A percentile compares a stretch with the other conserved stretches of the same genome.
These are phyloP conservation scores for Pachyrhizus erosus DNA, from an alignment of 306 rosid genomes.

Conservation along the genomic window DNA sequence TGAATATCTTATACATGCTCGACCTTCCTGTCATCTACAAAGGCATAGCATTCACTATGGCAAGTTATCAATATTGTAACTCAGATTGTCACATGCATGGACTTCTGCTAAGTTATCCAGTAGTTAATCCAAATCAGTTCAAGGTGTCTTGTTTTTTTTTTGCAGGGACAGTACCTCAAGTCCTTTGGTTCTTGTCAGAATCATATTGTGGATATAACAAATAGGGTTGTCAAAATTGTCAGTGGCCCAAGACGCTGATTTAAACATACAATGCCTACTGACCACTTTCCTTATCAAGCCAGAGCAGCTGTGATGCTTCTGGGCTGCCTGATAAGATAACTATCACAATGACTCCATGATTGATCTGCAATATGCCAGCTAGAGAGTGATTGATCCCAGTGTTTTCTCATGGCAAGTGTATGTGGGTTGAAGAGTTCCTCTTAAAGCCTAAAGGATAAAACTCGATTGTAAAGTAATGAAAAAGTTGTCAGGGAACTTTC, in stretches of 20 bases:
- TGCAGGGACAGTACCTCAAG: conserved; percentile 36
- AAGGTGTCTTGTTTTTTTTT: conserved; percentile 27
- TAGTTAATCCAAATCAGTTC: conserved; percentile 34
- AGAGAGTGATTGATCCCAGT: conserved; percentile 40
- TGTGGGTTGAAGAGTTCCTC: conserved; percentile 46
- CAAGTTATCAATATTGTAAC: conserved; percentile 27
- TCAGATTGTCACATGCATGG: conserved; percentile 36
- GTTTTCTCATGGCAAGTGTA: conserved; percentile 34
- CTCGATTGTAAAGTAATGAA: conserved; percentile 17
- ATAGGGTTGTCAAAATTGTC: conserved; percentile 39
- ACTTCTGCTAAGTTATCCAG: conserved; percentile 42
- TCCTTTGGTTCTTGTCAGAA: conserved; percentile 41
- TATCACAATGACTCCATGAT: conserved; percentile 35
- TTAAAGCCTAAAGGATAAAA: conserved; percentile 31
- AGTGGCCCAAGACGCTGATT: conserved; percentile 47
- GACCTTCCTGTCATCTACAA: conserved; percentile 28
- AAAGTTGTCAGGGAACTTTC: conserved; percentile 34
- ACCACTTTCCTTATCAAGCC: conserved; percentile 45
- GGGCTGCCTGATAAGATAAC: conserved; percentile 39
- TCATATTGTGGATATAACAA: conserved; percentile 29
- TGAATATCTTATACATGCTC: conserved; percentile 17
- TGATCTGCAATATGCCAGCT: conserved; percentile 44
- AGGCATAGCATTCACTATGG: conserved; percentile 15
- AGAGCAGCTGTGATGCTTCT: conserved; percentile 41
- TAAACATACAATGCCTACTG: conserved; percentile 33